Conservation (phyloP, 2,329 filamentous ascomycete genomes). For the Calonectria henricotiae region DNA sequence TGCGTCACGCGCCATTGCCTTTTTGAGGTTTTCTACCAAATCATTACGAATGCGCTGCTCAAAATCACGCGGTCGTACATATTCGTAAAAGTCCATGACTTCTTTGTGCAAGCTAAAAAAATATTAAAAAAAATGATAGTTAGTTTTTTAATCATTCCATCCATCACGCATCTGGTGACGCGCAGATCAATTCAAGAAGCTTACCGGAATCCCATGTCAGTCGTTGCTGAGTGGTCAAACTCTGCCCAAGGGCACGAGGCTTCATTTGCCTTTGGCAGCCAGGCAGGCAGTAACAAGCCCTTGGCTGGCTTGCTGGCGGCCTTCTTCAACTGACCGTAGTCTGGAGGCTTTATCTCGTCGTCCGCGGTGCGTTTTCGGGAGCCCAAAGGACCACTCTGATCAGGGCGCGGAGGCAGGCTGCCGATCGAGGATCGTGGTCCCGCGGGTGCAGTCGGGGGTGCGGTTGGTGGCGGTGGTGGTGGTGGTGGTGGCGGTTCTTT, state of each 20-base stretch:
- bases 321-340: slow-evolving; percentile 70
- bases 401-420: slow-evolving; percentile 39
- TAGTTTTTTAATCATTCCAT: too few relatives aligned
- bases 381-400: slow-evolving; percentile 67
- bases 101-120: slow-evolving; percentile 85
- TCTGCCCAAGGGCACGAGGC: slow-evolving; percentile 76
- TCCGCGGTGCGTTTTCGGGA: slow-evolving; percentile 83
- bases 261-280: slow-evolving; percentile 64
- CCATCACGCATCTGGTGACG: not conserved
- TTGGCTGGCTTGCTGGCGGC: slow-evolving; percentile 66
- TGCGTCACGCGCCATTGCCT: slow-evolving; percentile 68
- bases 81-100: slow-evolving; percentile 90
- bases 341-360: slow-evolving; percentile 76
- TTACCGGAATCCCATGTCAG: slow-evolving; percentile 73
- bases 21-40: slow-evolving; percentile 79
- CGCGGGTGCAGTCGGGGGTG: slow-evolving; percentile 47
- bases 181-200: slow-evolving; percentile 44
- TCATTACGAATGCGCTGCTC: slow-evolving; percentile 83
- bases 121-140: slow-evolving; percentile 53
- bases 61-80: slow-evolving; percentile 82
- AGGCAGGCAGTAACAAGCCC: slow-evolving; percentile 69
- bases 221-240: slow-evolving; percentile 69
- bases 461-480: slow-evolving; percentile 45
- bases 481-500: slow-evolving; percentile 43
- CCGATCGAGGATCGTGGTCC: slow-evolving; percentile 49